Evolutionary conservation across 306 rosid species (phyloP).

Genomic region (Hippophae rhamnoides): DNA sequence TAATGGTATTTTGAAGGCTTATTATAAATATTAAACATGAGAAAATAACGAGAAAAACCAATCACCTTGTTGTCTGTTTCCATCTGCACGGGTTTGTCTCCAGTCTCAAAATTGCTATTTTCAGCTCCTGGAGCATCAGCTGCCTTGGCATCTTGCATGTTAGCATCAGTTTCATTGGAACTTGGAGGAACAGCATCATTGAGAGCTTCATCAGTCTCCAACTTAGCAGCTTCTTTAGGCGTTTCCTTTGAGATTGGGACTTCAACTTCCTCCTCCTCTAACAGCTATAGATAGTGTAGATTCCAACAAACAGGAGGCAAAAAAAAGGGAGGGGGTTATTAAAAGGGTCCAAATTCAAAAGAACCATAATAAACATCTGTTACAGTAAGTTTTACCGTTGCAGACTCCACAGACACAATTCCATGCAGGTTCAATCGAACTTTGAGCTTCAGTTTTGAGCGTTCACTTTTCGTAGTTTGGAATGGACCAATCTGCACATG

Average conservation of each 20-base stretch:
- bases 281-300: conserved; percentile 33
- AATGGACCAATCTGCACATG: conserved; percentile 82
- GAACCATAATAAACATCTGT: too few relatives aligned
- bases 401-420: conserved; percentile 60
- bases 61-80: conserved; percentile 75
- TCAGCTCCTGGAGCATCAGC: conserved; percentile 42
- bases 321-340: too few relatives aligned
- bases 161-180: conserved; percentile 43
- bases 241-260: conserved; percentile 58
- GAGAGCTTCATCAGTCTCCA: conserved; percentile 73
- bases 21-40: background rate
- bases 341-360: background rate
- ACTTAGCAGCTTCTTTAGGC: conserved; percentile 42
- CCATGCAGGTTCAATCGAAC: conserved; percentile 76
- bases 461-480: conserved; percentile 45
- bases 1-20: background rate
- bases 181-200: conserved; percentile 37
- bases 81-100: conserved; percentile 76
- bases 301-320: too few relatives aligned
- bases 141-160: conserved; percentile 77
- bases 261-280: conserved; percentile 87
- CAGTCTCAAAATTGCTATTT: conserved; percentile 53
- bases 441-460: conserved; percentile 65
- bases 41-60: background rate
- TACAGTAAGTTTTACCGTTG: conserved; percentile 34